Evolutionary conservation across 1,139 yeast species (phyloP).

Genomic region (Arxiozyma heterogenica): DNA sequence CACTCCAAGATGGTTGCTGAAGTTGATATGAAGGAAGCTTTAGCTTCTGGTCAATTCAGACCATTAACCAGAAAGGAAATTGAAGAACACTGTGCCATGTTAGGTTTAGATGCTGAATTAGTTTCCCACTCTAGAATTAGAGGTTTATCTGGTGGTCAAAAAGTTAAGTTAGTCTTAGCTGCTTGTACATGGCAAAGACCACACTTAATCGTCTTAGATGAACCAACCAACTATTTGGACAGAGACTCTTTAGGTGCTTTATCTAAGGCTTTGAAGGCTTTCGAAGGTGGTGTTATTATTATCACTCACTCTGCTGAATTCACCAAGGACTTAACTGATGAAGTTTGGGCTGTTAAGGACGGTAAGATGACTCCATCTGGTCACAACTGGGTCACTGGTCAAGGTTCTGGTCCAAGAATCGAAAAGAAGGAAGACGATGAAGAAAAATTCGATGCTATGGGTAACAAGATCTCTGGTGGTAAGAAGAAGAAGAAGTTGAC

Average conservation of each 20-base stretch:
- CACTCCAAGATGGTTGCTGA: constrained; percentile 99
- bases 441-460: constrained; percentile 99
- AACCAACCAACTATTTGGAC: constrained; percentile 98
- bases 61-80: constrained; percentile 99
- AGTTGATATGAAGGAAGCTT: constrained; percentile 99
- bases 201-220: constrained; percentile 97
- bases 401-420: constrained; percentile 99
- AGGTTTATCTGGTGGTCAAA: constrained; percentile 99
- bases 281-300: constrained; percentile 99
- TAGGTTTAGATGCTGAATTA: constrained; percentile 98
- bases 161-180: constrained; percentile 98
- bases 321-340: constrained; percentile 98
- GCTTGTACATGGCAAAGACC: constrained; percentile 99
- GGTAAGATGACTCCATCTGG: constrained; percentile 99
- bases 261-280: constrained; percentile 96
- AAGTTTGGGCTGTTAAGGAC: constrained; percentile 98
- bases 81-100: constrained; percentile 96
- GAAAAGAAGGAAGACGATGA: constrained; percentile 96
- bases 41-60: constrained; percentile 99
- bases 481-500: constrained; percentile 97
- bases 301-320: constrained; percentile 99
- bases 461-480: constrained; percentile 95
- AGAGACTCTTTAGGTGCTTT: constrained; percentile 99
- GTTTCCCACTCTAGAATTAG: constrained; percentile 99
- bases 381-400: constrained; percentile 99